Conservation (phyloP, 257 asterid genomes). For the Hygrophila difformis region DNA sequence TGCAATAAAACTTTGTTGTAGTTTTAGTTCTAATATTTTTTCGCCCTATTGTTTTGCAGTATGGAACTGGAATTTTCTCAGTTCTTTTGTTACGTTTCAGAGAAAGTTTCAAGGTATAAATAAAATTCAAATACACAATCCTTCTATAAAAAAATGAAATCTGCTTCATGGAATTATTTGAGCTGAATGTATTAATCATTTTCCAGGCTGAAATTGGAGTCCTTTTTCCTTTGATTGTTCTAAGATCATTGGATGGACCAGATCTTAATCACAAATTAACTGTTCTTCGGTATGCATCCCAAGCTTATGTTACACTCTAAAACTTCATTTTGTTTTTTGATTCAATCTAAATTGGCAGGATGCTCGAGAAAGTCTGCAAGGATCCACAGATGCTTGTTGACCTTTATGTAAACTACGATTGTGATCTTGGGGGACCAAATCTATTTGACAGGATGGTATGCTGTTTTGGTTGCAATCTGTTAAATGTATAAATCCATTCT, state of each 20-base stretch:
- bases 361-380: conserved; percentile 89
- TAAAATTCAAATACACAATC: conserved; percentile 16
- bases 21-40: conserved; percentile 22
- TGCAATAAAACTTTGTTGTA: not conserved
- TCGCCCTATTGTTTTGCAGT: conserved; percentile 40
- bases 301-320: not conserved
- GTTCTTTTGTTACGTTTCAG: conserved; percentile 77
- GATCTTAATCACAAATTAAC: conserved; percentile 66
- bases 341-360: conserved; percentile 44
- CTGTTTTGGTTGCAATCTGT: conserved; percentile 9
- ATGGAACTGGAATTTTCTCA: conserved; percentile 74
- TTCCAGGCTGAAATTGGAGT: conserved; percentile 85
- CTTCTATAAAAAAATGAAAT: conserved; percentile 10
- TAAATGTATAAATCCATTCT: conserved; percentile 15
- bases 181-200: conserved; percentile 20
- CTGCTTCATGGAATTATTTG: conserved; percentile 12
- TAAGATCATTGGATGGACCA: conserved; percentile 80
- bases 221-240: conserved; percentile 77
- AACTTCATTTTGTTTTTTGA: not conserved
- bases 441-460: conserved; percentile 86
- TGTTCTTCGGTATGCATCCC: conserved; percentile 63
- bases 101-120: conserved; percentile 75
- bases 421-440: conserved; percentile 91
- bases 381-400: conserved; percentile 95
- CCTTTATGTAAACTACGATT: conserved; percentile 87